Conservation (phyloP, 352 stramenopile species). For the Phytophthora foliorum region DNA sequence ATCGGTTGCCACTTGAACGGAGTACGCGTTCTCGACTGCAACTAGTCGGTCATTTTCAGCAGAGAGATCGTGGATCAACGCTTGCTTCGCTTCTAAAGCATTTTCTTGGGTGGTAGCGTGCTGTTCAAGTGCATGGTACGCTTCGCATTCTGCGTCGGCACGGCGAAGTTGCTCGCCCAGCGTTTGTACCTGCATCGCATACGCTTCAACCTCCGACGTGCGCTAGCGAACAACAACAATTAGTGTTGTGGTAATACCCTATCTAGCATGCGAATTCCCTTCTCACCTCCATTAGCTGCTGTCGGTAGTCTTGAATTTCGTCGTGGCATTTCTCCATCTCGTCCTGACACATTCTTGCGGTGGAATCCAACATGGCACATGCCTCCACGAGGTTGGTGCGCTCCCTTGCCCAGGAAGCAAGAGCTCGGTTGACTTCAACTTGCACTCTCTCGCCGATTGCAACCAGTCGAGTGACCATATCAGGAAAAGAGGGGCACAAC, state of each 20-base stretch:
- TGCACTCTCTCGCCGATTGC: constrained; percentile 22
- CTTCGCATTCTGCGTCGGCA: constrained; percentile 27
- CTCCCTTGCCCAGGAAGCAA: constrained; percentile 54
- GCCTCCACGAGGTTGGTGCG: constrained; percentile 42
- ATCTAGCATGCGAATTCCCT: background rate
- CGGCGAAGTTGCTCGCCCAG: constrained; percentile 38
- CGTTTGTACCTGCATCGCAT: constrained; percentile 25
- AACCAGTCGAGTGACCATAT: constrained; percentile 19
- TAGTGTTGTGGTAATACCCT: background rate
- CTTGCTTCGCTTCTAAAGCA: constrained; percentile 16
- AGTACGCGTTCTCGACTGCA: constrained; percentile 36
- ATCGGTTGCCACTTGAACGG: constrained; percentile 28
- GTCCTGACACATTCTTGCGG: constrained; percentile 39
- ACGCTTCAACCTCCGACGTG: constrained; percentile 32
- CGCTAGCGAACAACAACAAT: constrained; percentile 20
- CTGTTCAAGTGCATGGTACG: constrained; percentile 36
- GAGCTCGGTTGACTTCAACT: constrained; percentile 15
- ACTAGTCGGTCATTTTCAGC: constrained; percentile 48
- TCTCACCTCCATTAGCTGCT: constrained; percentile 41
- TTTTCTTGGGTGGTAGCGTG: constrained; percentile 25
- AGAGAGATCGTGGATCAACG: constrained; percentile 36
- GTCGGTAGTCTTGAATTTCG: constrained; percentile 28
- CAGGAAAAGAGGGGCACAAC: constrained; percentile 26
- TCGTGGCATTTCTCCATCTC: constrained; percentile 53
- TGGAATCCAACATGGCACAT: constrained; percentile 42